Evolutionary conservation across 495 filamentous ascomycete genomes (phyloP).

Genomic region (Aspergillus bertholletiae): DNA sequence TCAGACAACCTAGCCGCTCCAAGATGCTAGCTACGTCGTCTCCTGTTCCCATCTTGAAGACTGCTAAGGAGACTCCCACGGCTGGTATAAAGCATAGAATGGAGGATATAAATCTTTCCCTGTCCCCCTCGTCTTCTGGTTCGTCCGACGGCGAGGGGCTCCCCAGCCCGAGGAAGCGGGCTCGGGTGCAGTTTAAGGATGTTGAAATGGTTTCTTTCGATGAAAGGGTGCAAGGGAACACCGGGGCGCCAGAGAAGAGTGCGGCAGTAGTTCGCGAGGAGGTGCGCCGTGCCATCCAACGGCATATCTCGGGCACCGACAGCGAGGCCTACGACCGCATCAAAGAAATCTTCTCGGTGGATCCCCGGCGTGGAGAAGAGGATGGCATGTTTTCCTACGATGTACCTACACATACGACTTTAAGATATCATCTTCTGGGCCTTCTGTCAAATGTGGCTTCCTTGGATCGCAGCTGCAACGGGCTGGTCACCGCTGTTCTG

Average conservation of each 20-base stretch:
- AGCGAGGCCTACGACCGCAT: conserved; percentile 69
- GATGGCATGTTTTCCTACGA: conserved; percentile 36
- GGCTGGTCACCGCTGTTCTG: conserved; percentile 69
- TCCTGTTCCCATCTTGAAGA: conserved; percentile 43
- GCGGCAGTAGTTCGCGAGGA: conserved; percentile 62
- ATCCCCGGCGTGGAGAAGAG: conserved; percentile 38
- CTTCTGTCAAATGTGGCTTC: conserved; percentile 69
- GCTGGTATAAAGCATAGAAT: conserved; percentile 38
- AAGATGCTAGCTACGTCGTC: conserved; percentile 36
- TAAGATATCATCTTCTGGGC: conserved; percentile 73
- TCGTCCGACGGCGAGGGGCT: conserved; percentile 36
- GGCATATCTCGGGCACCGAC: conserved; percentile 56
- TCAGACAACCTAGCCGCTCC: conserved; percentile 19
- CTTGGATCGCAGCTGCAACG: conserved; percentile 68
- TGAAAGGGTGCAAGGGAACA: conserved; percentile 7
- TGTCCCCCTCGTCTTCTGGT: conserved; percentile 34
- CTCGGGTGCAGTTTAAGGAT: conserved; percentile 72
- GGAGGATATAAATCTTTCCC: conserved; percentile 34
- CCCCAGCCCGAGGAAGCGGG: conserved; percentile 50
- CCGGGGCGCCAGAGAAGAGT: conserved; percentile 54
- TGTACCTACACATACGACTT: conserved; percentile 46
- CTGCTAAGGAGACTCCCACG: conserved; percentile 22
- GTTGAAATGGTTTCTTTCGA: conserved; percentile 49
- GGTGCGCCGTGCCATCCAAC: conserved; percentile 70
- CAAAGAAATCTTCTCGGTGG: conserved; percentile 61